Base-by-base conservation (phyloP, 2,329 filamentous ascomycete genomes). In the Fusarium annulatum region DNA sequence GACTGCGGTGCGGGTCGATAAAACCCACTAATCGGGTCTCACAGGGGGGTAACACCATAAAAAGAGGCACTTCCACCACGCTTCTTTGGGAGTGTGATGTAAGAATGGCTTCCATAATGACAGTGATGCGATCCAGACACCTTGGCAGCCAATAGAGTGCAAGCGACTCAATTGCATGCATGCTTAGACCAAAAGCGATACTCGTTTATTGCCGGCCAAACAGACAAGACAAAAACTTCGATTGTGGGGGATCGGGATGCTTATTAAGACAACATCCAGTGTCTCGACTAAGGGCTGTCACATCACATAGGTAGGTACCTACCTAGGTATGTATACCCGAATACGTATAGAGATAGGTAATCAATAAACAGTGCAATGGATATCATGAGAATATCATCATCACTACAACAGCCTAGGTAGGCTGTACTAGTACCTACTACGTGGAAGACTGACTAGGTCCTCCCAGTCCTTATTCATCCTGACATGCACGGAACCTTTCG, bases 81-180 rank as follows among this genome's bases (percentile, higher is more conserved):
- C 67, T 59, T 43, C 43, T 64, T 49, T 28, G 55, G 46, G 26
- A 38, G 26, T 51, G 64, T 58, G 52, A 59, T 43, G 46, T 48
- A 53, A 53, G 23, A 49, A 26, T 45, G 28, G 21, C 52, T 33
- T 38, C 23, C 11, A 46, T 28, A 30, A 30, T 12, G 49, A 41
- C 26, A 56, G 69, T 60, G 71, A 74, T 73, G 71, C 58, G 61
- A 74, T 61, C 46, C 62, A 57, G 72, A 72, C 30, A 70, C 65
- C 70, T 72, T 56, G 36, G 41, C 41, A 48, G 59, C 72, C 72
- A 74, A 73, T 73, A 67, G 36, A 60, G 48, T n/a, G 56, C 34
- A 45, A 62, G 42, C 26, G 9, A 69, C n/a, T 42, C 49, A 49
- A 64, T 64, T 48, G 45, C 51, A 39, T 56, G 66, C 51, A 62